These are phyloP conservation scores for Diaporthe batatas DNA, from an alignment of 2,329 filamentous ascomycete genomes.

Conservation along the genomic window DNA sequence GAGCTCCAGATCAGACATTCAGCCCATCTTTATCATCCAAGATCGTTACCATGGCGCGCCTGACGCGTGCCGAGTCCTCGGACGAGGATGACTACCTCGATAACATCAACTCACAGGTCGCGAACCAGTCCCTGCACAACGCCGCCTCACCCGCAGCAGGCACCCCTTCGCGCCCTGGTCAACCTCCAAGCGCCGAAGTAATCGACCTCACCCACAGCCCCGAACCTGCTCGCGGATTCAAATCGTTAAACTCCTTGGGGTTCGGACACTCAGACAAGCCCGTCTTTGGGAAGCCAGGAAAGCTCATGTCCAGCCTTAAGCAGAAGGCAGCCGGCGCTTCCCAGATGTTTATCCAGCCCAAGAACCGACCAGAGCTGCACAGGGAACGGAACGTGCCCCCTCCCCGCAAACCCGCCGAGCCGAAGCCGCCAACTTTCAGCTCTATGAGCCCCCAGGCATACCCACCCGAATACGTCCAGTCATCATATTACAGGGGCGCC, in stretches of 20 bases:
- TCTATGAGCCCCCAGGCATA: slow-evolving; percentile 53
- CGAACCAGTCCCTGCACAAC: slow-evolving; percentile 43
- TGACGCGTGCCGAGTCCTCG: slow-evolving; percentile 50
- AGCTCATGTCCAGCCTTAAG: slow-evolving; percentile 64
- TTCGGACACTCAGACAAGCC: slow-evolving; percentile 47
- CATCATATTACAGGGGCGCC: slow-evolving; percentile 42
- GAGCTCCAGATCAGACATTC: no score
- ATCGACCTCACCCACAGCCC: slow-evolving; percentile 51
- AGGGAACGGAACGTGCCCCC: slow-evolving; percentile 62
- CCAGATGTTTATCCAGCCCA: slow-evolving; percentile 65
- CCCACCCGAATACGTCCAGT: slow-evolving; percentile 51
- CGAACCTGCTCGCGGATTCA: slow-evolving; percentile 32
- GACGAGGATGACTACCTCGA: slow-evolving; percentile 54
- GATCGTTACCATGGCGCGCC: slow-evolving; percentile 46
- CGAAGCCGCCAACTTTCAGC: slow-evolving; percentile 62
- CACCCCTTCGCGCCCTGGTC: slow-evolving; percentile 55
- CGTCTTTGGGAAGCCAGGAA: slow-evolving; percentile 56
- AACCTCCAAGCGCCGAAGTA: slow-evolving; percentile 49
- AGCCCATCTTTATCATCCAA: not conserved
- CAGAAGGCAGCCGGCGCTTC: slow-evolving; percentile 62
- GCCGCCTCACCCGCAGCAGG: slow-evolving; percentile 41
- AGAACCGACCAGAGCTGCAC: slow-evolving; percentile 70
- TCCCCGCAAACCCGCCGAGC: slow-evolving; percentile 57
- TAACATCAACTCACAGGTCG: slow-evolving; percentile 52
- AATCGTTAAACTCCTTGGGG: slow-evolving; percentile 33